Evolutionary conservation across 495 filamentous ascomycete species (phyloP), one percentile per base, ranked within the genome.

Genomic region (Symbiotaphrina buchneri): DNA sequence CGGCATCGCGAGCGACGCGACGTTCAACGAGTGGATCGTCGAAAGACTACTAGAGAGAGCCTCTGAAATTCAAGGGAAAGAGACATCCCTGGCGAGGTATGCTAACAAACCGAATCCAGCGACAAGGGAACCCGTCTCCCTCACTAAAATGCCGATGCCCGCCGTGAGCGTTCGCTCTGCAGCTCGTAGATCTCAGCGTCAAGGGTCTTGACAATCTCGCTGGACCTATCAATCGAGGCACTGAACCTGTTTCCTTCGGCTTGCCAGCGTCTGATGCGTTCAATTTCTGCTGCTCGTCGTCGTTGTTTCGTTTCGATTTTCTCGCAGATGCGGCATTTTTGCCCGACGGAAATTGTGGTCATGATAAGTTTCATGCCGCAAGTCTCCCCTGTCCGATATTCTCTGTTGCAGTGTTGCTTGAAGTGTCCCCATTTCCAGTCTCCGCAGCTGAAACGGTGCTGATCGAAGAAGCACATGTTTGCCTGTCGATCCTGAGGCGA

Each of bases 401-500:
- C 87, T 54, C 75, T 77, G 49, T 76, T 71, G 68, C 90, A 97
- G 41, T 93, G 87, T 52, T 84, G 67, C 39, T 78, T 71, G 63
- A 95, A 94, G 52, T 71, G 72, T 41, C 79, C 78, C 87, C 90
- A 97, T 53, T 84, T 85, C 71, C 71, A 94, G 62, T 87, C 85
- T 45, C 73, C 73, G 56, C 87, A 97, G 24, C 31, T 39, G 56
- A 63, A 74, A 20, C 56, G 53, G 36, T 58, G 60, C 40, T 67
- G 63, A 37, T 72, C 68, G 48, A 61, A 72, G 53, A 63, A 71
- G 56, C 68, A 72, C 68, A 74, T 72, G 34, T 41, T 58, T 24
- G 14, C 13, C 16, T 13, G 17, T 30, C 32, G n/a, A n/a, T n/a
- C n/a, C n/a, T n/a, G n/a, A n/a, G n/a, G n/a, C n/a, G n/a, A n/a